These are phyloP conservation scores for Phlyctochytrium planicorne DNA, from an alignment of 192 early-diverging fungal genomes.

Conservation along the genomic window DNA sequence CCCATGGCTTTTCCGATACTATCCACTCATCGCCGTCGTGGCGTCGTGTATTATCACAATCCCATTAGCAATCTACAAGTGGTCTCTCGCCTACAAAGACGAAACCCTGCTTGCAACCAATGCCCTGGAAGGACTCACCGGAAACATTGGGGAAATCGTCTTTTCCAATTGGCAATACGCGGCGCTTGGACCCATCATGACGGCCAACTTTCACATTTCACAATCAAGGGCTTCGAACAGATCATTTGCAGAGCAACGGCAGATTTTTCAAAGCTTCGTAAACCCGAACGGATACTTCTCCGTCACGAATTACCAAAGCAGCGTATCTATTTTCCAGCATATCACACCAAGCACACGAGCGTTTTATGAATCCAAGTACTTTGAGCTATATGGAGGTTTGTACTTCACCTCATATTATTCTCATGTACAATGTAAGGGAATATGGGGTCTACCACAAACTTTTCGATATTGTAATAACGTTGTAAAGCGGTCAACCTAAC, in stretches of 20 bases:
- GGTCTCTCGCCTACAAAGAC: neutral
- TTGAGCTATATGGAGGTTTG: slow-evolving; percentile 1
- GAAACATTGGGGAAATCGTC: neutral
- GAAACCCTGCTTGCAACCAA: neutral
- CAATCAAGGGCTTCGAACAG: neutral
- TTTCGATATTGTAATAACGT: neutral
- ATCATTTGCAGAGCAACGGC: neutral
- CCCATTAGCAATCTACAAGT: neutral
- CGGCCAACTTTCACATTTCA: neutral
- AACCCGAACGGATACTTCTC: neutral
- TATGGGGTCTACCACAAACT: slow-evolving; percentile 1
- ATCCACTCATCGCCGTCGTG: neutral
- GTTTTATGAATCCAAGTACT: neutral
- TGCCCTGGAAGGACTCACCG: neutral
- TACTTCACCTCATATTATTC: no score
- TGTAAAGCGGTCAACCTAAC: no score
- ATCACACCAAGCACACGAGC: neutral
- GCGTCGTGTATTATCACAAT: neutral
- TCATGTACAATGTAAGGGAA: no score
- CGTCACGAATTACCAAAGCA: neutral
- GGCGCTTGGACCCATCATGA: neutral
- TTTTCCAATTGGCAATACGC: neutral
- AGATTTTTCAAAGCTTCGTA: neutral
- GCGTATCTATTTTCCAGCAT: neutral
- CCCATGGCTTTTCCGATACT: neutral